Evolutionary conservation across 768 basidiomycete species (phyloP), one percentile per base, ranked within the genome.

Genomic region (Boletus patriciae): DNA sequence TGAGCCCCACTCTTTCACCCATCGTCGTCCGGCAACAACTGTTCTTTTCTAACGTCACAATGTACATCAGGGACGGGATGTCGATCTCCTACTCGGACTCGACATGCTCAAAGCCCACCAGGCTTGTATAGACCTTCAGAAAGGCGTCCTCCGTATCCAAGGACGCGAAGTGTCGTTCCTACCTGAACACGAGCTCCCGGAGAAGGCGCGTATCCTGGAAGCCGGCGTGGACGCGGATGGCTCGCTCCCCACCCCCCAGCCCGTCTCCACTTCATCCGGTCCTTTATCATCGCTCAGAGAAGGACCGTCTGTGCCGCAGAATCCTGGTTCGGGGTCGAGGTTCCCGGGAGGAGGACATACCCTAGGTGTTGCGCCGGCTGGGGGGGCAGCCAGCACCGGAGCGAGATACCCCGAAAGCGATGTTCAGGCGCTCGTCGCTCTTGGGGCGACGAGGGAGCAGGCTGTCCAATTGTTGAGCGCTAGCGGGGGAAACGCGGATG

Each of bases 61-160:
- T 49, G 27, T 3, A n/a, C 27, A 10, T 18, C 55, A 94, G 90
- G 94, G 94, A 37, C 84, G 87, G 33, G 87, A 90, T 55, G 94
- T 98, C 45, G 96, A 98, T 67, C 84, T 99, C n/a, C 78, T 99
- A 4, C 87, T 99, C 41, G 97, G 97, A 8, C 81, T 99, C n/a
- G 97, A 99, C 79, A 98, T 98, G 97, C 84, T 98, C 58, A 98
- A 94, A 73, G 91, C 94, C 0, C 92, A 98, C 70, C 94, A 97
- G 68, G 96, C 94, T 6, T 91, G 87, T 67, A 98, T 99, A 70
- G 97, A 99, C 73, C 83, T 99, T 23, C 80, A 87, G 63, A 93
- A 93, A 71, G 84, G 86, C 61, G 90, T 90, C 13, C 84, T 99
- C 21, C 83, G 93, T n/a, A 98, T 99, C 48, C 91, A 94, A 76